Evolutionary conservation across 2,329 filamentous ascomycete species (phyloP).

Genomic region (Cladosporium sp.): DNA sequence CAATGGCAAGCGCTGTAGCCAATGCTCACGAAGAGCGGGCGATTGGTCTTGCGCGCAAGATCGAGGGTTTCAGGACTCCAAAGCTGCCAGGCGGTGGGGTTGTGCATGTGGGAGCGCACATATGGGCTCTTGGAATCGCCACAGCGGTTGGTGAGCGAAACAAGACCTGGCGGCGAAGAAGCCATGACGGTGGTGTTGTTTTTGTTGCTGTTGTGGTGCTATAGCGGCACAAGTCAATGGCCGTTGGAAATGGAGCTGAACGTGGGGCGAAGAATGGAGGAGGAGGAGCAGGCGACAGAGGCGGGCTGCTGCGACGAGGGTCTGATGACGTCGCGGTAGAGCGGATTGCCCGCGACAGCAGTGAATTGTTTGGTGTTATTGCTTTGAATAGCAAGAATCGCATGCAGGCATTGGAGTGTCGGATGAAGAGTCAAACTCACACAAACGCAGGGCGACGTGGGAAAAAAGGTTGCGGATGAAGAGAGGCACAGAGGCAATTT

Average conservation of each 20-base stretch:
- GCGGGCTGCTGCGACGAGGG: too few species aligned
- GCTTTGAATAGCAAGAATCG: not conserved
- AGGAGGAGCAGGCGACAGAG: not conserved
- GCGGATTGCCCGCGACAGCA: not conserved
- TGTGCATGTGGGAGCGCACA: slow-evolving; percentile 68
- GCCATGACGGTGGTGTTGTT: slow-evolving; percentile 3
- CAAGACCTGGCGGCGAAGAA: slow-evolving; percentile 8
- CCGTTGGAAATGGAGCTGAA: not conserved
- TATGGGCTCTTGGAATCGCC: slow-evolving; percentile 62
- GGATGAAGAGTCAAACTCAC: not conserved
- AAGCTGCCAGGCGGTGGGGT: slow-evolving; percentile 86
- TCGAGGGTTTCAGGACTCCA: slow-evolving; percentile 73
- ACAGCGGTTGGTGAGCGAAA: slow-evolving; percentile 48
- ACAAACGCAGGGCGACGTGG: not conserved
- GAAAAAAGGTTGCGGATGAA: slow-evolving; percentile 5
- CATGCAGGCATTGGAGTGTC: not conserved
- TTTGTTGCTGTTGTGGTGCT: not conserved
- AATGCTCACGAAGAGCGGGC: slow-evolving; percentile 87
- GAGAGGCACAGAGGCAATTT: not conserved
- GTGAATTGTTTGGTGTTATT: not conserved
- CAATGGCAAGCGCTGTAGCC: slow-evolving; percentile 95
- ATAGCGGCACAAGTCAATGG: not conserved
- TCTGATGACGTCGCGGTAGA: not conserved
- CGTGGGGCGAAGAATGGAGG: not conserved
- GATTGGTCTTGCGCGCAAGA: slow-evolving; percentile 74